Conservation (phyloP, 371 early-diverging fungal genomes). For the Globomyces sp. region DNA sequence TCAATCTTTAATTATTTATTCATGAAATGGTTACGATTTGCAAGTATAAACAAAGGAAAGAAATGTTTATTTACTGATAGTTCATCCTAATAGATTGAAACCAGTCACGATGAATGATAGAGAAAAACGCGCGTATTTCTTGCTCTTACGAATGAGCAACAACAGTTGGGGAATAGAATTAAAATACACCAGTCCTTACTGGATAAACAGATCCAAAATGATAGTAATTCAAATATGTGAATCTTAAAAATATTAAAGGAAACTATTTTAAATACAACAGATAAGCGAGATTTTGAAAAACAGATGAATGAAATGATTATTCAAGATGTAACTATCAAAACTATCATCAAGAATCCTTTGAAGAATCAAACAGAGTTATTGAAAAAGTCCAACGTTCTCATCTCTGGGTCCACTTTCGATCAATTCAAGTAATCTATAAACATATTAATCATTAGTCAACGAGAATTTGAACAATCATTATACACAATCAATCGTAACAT, state of each 20-base stretch:
- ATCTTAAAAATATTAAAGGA: neutral
- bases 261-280: neutral
- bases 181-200: slow-evolving; percentile 5
- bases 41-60: neutral
- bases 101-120: neutral
- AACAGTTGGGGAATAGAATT: slow-evolving; percentile 3
- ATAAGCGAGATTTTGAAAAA: slow-evolving; percentile 1
- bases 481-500: neutral
- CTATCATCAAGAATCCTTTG: neutral
- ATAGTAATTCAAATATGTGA: neutral
- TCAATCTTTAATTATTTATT: neutral
- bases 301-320: neutral
- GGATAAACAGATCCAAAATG: slow-evolving; percentile 11
- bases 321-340: neutral
- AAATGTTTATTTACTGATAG: neutral
- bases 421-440: neutral
- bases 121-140: neutral
- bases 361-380: too few relatives aligned
- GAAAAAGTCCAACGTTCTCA: too few relatives aligned
- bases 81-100: neutral
- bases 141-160: neutral
- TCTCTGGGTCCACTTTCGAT: slow-evolving; percentile 3
- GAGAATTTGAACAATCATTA: neutral
- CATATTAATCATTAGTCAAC: neutral
- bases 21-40: too few relatives aligned